A percentile compares a stretch with the other conserved stretches of the same genome.
Evolutionary conservation across 1,284 basidiomycete species (phyloP).

Genomic region (Cutaneotrichosporon curvatum): DNA sequence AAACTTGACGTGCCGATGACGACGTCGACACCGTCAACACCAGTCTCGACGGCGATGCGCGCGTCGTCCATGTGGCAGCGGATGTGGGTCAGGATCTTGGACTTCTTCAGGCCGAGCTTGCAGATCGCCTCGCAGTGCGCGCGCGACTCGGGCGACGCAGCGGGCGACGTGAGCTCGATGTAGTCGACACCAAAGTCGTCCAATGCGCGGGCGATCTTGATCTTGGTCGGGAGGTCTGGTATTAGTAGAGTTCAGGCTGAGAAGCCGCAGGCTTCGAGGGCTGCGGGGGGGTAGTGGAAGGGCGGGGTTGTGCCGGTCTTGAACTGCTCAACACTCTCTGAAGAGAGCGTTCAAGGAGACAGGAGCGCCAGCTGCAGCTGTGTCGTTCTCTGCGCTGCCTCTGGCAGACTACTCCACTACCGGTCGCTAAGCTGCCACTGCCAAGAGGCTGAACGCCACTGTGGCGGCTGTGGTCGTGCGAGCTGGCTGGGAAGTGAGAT

Average conservation of each 20-base stretch:
- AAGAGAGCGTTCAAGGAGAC: no score
- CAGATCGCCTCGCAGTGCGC: slow-evolving; percentile 97
- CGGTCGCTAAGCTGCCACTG: no score
- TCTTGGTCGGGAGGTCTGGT: slow-evolving; percentile 85
- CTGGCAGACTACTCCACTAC: no score
- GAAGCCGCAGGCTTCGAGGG: slow-evolving; percentile 38
- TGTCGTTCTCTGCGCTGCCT: no score
- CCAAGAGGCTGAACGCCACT: no score
- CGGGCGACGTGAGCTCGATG: slow-evolving; percentile 98
- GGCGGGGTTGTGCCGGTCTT: no score
- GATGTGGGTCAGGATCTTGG: slow-evolving; percentile 91
- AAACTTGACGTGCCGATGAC: slow-evolving; percentile 99
- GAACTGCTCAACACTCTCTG: no score
- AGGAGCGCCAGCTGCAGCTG: no score
- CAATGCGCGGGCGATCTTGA: slow-evolving; percentile 92
- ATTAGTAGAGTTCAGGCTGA: no score
- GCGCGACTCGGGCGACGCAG: slow-evolving; percentile 93
- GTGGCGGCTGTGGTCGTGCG: no score
- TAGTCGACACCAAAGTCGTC: slow-evolving; percentile 99
- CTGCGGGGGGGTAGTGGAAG: not conserved
- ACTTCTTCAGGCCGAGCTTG: slow-evolving; percentile 87
- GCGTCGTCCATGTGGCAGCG: slow-evolving; percentile 99
- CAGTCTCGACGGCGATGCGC: slow-evolving; percentile 95
- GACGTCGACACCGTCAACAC: slow-evolving; percentile 98
- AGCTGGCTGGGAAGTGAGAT: no score